Percentiles rank a stretch among this genome's conserved stretches.
Evolutionary conservation across 805 yeast species (phyloP).

Genomic region (Nakazawaea holstii): DNA sequence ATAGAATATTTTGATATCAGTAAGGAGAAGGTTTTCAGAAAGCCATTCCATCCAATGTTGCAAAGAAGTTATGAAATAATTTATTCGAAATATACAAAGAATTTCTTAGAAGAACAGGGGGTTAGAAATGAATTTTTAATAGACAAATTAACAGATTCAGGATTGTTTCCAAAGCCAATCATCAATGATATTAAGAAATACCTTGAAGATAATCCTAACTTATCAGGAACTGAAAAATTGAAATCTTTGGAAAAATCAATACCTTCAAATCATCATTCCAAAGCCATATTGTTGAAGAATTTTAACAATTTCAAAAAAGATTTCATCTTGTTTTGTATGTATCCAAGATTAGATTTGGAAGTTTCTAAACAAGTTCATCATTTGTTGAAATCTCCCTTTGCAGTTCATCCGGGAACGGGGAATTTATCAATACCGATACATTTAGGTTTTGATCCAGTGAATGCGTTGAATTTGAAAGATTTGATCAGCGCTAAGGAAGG

Average conservation of each 20-base stretch:
- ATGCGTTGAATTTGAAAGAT: slow-evolving; percentile 68
- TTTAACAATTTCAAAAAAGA: slow-evolving; percentile 70
- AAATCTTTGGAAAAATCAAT: slow-evolving; percentile 58
- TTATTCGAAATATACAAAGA: slow-evolving; percentile 54
- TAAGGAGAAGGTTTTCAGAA: slow-evolving; percentile 46
- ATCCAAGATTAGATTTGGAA: slow-evolving; percentile 90
- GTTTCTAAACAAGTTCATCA: slow-evolving; percentile 89
- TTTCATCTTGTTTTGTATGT: slow-evolving; percentile 69
- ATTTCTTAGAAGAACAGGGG: slow-evolving; percentile 76
- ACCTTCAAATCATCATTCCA: slow-evolving; percentile 38
- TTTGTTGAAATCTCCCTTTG: slow-evolving; percentile 91
- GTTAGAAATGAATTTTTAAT: slow-evolving; percentile 58
- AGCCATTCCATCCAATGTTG: slow-evolving; percentile 89
- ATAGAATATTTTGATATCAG: slow-evolving; percentile 81
- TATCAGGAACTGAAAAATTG: slow-evolving; percentile 70
- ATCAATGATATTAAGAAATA: slow-evolving; percentile 24
- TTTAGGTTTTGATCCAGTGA: slow-evolving; percentile 66
- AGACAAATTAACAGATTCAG: slow-evolving; percentile 58
- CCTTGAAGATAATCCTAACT: slow-evolving; percentile 53
- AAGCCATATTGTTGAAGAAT: slow-evolving; percentile 26
- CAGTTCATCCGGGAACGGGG: slow-evolving; percentile 95
- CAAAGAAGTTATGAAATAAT: slow-evolving; percentile 68
- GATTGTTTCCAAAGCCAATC: slow-evolving; percentile 43
- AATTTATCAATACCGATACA: slow-evolving; percentile 89
- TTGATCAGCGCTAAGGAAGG: slow-evolving; percentile 61